A percentile compares a stretch with the other conserved stretches of the same genome.
Conservation (phyloP, 2,329 filamentous ascomycete genomes). For the Penicillium sp. region DNA sequence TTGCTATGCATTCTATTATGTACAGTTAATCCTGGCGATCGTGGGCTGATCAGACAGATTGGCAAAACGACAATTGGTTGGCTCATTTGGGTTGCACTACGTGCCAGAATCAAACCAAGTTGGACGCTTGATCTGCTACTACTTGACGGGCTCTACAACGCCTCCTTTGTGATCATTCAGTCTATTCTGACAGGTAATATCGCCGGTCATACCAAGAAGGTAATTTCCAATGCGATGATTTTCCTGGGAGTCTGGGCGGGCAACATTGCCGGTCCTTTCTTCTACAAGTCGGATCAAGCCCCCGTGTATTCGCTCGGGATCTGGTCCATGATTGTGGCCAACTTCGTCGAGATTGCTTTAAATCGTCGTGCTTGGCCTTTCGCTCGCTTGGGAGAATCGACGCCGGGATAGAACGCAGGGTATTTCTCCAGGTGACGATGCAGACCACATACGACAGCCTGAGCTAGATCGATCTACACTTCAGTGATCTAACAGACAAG, state of each 20-base stretch:
- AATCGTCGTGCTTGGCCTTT: constrained; percentile 11
- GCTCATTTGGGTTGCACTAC: constrained; percentile 2
- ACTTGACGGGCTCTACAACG: constrained; percentile 31
- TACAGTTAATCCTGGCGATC: neutral
- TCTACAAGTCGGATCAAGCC: constrained; percentile 27
- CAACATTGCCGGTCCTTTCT: constrained; percentile 31
- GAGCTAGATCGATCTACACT: constrained; percentile 44
- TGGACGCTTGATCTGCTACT: constrained; percentile 22
- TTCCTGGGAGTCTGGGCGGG: constrained; percentile 27
- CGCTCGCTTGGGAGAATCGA: constrained; percentile 22
- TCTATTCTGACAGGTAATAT: constrained; percentile 32
- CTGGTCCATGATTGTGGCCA: constrained; percentile 26
- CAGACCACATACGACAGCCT: constrained; percentile 10
- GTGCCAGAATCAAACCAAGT: neutral
- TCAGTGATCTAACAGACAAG: constrained; percentile 50
- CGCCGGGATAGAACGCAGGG: constrained; percentile 10
- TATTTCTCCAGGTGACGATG: neutral
- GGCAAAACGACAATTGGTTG: constrained; percentile 19
- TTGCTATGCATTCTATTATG: constrained; percentile 51
- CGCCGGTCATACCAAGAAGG: constrained; percentile 35
- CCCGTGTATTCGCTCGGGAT: constrained; percentile 26
- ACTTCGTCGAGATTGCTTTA: constrained; percentile 19
- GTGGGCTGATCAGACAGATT: neutral
- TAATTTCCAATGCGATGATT: constrained; percentile 30
- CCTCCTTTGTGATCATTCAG: constrained; percentile 30